These are phyloP conservation scores for Vitis amurensis DNA, from an alignment of 164 flowering plant species.

Conservation along the genomic window DNA sequence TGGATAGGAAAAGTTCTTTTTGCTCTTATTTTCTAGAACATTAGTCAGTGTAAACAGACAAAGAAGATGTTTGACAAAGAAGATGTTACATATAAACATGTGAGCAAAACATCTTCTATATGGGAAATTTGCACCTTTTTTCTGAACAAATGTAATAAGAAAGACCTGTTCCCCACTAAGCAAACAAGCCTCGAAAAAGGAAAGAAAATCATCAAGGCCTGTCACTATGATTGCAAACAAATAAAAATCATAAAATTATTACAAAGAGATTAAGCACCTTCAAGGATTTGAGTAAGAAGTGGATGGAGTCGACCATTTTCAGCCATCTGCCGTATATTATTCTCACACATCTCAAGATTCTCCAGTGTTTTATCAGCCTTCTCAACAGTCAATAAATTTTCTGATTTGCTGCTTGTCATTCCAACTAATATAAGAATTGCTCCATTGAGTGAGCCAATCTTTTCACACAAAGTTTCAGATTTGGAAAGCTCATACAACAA, in stretches of 20 bases:
- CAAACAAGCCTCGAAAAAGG: background rate
- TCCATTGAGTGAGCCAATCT: conserved; percentile 88
- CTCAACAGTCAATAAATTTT: conserved; percentile 68
- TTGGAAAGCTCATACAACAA: conserved; percentile 88
- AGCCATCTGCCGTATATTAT: conserved; percentile 94
- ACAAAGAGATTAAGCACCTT: conserved; percentile 50
- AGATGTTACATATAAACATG: background rate
- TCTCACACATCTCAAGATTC: conserved; percentile 80
- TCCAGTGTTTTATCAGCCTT: conserved; percentile 83
- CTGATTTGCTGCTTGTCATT: conserved; percentile 91
- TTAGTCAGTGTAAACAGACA: background rate
- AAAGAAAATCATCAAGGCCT: background rate
- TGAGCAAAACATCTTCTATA: background rate
- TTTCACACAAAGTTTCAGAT: conserved; percentile 73
- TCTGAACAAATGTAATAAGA: background rate
- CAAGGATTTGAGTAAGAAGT: conserved; percentile 69
- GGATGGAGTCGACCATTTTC: conserved; percentile 92
- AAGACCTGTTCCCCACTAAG: background rate
- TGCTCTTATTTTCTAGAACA: background rate
- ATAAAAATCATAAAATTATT: background rate
- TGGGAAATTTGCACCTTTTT: background rate
- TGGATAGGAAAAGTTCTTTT: background rate
- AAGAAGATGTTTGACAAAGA: background rate
- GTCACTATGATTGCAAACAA: background rate
- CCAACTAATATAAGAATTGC: conserved; percentile 90